These are phyloP conservation scores for Clavariopsis aquatica DNA, from an alignment of 495 filamentous ascomycete species.

Conservation along the genomic window DNA sequence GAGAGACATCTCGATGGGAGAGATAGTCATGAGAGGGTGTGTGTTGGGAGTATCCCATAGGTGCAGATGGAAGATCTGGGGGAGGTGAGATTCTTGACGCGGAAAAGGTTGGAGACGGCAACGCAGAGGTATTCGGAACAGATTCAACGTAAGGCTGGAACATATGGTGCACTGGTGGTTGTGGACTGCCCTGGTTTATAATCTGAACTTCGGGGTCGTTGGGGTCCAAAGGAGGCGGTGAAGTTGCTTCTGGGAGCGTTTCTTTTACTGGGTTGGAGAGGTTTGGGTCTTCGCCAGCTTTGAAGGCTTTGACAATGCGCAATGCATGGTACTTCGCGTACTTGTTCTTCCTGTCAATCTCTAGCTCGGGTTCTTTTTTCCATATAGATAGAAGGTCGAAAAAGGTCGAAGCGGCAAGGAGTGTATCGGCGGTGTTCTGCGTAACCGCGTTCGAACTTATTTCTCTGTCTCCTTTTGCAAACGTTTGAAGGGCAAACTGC, in stretches of 20 bases:
- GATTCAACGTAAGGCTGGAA: slow-evolving; percentile 41
- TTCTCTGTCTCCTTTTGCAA: slow-evolving; percentile 77
- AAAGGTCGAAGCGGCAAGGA: slow-evolving; percentile 88
- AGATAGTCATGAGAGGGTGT: slow-evolving; percentile 32
- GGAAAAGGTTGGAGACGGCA: slow-evolving; percentile 50
- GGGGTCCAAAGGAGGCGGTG: slow-evolving; percentile 51
- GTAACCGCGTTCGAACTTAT: slow-evolving; percentile 84
- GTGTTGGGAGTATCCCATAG: slow-evolving; percentile 12
- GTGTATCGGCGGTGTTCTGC: slow-evolving; percentile 87
- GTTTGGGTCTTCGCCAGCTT: slow-evolving; percentile 91
- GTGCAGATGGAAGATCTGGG: slow-evolving; percentile 23
- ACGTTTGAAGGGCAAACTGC: slow-evolving; percentile 87
- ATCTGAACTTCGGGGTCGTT: slow-evolving; percentile 65
- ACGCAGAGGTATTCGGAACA: slow-evolving; percentile 45
- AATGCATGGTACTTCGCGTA: slow-evolving; percentile 95
- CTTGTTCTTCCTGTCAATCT: slow-evolving; percentile 83
- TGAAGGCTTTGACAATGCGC: slow-evolving; percentile 85
- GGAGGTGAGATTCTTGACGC: slow-evolving; percentile 25
- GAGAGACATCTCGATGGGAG: slow-evolving; percentile 46
- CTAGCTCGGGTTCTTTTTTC: slow-evolving; percentile 72
- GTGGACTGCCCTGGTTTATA: slow-evolving; percentile 45
- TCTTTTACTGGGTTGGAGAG: slow-evolving; percentile 73
- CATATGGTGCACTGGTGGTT: slow-evolving; percentile 11
- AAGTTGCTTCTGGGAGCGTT: slow-evolving; percentile 47
- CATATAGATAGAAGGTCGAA: slow-evolving; percentile 86